Conservation (phyloP, 441 rosid species). For the Pelargonium cotyledonis region DNA sequence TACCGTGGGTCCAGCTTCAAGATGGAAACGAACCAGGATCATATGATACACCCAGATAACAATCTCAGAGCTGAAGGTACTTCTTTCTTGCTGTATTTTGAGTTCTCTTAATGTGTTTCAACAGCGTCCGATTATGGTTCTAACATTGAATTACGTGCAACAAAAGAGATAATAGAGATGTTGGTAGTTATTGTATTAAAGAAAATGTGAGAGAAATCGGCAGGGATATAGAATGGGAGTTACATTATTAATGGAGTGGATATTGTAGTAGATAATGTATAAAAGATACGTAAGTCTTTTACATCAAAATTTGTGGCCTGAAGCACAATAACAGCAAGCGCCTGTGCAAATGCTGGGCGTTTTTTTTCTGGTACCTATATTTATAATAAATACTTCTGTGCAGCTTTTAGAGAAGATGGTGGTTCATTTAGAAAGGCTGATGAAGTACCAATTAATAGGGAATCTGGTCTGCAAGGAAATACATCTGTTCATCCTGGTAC, state of each 20-base stretch:
- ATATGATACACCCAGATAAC: constrained; percentile 32
- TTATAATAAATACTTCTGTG: constrained; percentile 21
- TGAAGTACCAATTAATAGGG: constrained; percentile 38
- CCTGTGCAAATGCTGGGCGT: too few relatives aligned
- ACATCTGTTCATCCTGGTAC: constrained; percentile 37
- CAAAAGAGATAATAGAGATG: background rate
- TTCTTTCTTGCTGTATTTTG: background rate
- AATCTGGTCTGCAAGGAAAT: constrained; percentile 39
- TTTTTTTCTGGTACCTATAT: background rate
- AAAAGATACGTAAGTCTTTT: background rate
- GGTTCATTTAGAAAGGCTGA: constrained; percentile 41
- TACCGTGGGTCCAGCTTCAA: constrained; percentile 26
- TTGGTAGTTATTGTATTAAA: background rate
- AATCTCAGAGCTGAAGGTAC: constrained; percentile 60
- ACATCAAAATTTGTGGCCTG: background rate
- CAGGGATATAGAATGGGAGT: background rate
- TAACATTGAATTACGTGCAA: background rate
- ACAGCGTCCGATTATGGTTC: background rate
- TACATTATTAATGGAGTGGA: background rate
- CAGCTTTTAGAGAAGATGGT: constrained; percentile 49
- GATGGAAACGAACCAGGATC: constrained; percentile 29
- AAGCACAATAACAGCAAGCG: too few relatives aligned
- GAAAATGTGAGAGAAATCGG: background rate
- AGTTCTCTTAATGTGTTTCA: background rate
- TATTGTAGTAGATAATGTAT: background rate